A percentile compares a stretch with the other conserved stretches of the same genome.
Evolutionary conservation across 768 basidiomycete genomes (phyloP).

Genomic region (Coprinopsis cinerea): DNA sequence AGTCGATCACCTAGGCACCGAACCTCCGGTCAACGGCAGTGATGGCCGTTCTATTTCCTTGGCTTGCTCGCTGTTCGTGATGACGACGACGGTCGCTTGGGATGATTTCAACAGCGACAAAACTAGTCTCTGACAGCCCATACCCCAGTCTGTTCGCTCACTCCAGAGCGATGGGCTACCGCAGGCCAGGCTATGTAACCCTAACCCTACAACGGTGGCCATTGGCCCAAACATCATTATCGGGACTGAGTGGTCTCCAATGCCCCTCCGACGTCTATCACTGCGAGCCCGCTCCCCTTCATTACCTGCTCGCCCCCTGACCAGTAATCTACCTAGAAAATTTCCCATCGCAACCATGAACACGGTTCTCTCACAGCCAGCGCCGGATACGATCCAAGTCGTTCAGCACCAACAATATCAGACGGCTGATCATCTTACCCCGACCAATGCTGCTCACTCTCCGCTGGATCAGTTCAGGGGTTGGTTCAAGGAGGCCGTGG

Average conservation of each 20-base stretch:
- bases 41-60: not conserved
- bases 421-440: slow-evolving; percentile 56
- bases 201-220: too few species aligned
- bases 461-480: slow-evolving; percentile 81
- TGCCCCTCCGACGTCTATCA: not conserved
- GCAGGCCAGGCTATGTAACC: too few species aligned
- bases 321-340: slow-evolving; percentile 12
- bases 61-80: not conserved
- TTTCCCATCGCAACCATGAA: slow-evolving; percentile 25
- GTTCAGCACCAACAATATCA: slow-evolving; percentile 74
- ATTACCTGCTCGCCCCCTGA: slow-evolving; percentile 3
- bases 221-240: too few species aligned
- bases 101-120: not conserved
- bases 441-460: slow-evolving; percentile 50
- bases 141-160: too few species aligned
- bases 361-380: slow-evolving; percentile 37
- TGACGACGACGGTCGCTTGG: not conserved
- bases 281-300: not conserved
- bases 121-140: too few species aligned
- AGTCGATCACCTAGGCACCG: not conserved
- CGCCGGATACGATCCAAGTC: slow-evolving; percentile 56
- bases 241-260: not conserved
- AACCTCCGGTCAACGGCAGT: not conserved
- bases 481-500: slow-evolving; percentile 75
- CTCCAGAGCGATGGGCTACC: too few species aligned